Percentiles rank a stretch among this genome's conserved stretches.
Evolutionary conservation across 1,284 basidiomycete genomes (phyloP).

Genomic region (Cryptococcus floricola): DNA sequence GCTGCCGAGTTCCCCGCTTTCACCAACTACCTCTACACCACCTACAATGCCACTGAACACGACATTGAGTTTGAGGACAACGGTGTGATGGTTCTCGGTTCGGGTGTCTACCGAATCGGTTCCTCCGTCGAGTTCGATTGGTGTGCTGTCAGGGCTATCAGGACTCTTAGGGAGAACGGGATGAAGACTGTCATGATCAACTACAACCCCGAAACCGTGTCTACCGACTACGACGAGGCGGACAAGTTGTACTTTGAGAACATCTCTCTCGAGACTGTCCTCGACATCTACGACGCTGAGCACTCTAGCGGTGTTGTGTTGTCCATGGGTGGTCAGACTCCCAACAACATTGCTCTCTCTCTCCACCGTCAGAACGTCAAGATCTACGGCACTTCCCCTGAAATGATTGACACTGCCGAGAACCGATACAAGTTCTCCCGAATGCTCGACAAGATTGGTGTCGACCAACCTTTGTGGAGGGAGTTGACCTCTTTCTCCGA

Average conservation of each 20-base stretch:
- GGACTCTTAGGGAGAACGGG: conserved; percentile 92
- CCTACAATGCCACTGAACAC: conserved; percentile 95
- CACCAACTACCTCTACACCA: conserved; percentile 99
- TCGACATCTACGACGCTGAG: conserved; percentile 99
- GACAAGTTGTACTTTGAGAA: conserved; percentile 99
- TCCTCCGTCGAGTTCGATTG: conserved; percentile 99
- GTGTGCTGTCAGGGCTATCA: conserved; percentile 95
- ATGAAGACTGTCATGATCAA: conserved; percentile 98
- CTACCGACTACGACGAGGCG: conserved; percentile 98
- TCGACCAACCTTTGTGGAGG: conserved; percentile 96
- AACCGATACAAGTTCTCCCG: conserved; percentile 99
- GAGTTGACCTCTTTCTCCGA: conserved; percentile 85
- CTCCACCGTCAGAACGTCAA: conserved; percentile 92
- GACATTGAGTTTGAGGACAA: conserved; percentile 95
- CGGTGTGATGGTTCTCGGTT: conserved; percentile 98
- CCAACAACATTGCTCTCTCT: conserved; percentile 96
- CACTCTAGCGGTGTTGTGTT: conserved; percentile 89
- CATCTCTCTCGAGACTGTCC: conserved; percentile 93
- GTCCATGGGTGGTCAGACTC: conserved; percentile 94
- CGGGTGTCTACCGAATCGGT: conserved; percentile 97
- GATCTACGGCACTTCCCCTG: conserved; percentile 93
- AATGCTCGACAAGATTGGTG: conserved; percentile 87
- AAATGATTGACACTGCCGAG: conserved; percentile 93
- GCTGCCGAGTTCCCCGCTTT: conserved; percentile 98
- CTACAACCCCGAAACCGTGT: conserved; percentile 99